These are phyloP conservation scores for Bonnemaisonia californica DNA, from an alignment of 31 red algal species.

Conservation along the genomic window DNA sequence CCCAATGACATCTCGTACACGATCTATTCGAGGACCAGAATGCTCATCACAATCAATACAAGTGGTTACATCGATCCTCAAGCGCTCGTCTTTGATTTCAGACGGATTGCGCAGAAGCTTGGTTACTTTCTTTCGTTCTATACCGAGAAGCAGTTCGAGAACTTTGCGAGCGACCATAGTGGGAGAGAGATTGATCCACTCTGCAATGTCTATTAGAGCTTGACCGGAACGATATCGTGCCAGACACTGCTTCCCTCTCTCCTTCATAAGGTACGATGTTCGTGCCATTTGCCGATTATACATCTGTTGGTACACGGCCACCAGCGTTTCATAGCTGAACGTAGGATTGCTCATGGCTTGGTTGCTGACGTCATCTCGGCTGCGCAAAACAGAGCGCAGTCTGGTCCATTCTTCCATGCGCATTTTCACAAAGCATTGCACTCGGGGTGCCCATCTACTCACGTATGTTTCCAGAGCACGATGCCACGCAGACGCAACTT, in stretches of 20 bases:
- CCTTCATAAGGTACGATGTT: constrained; percentile 42
- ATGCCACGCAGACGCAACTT: too few relatives aligned
- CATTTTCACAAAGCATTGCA: background rate
- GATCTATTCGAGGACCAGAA: constrained; percentile 39
- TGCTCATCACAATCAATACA: constrained; percentile 59
- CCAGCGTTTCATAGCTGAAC: constrained; percentile 25
- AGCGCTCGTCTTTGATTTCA: constrained; percentile 45
- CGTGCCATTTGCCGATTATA: constrained; percentile 39
- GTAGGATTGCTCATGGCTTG: background rate
- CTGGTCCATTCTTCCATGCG: constrained; percentile 20
- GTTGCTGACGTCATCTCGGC: background rate
- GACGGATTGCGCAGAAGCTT: constrained; percentile 36
- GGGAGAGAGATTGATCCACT: constrained; percentile 60
- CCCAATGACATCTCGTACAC: constrained; percentile 22
- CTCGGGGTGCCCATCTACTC: too few relatives aligned
- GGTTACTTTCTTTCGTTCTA: constrained; percentile 49
- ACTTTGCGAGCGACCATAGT: constrained; percentile 60
- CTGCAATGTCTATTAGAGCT: constrained; percentile 59
- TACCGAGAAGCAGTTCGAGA: constrained; percentile 39
- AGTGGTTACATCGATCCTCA: constrained; percentile 27
- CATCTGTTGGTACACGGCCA: constrained; percentile 43
- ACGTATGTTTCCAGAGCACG: too few relatives aligned
- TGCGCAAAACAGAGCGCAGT: background rate
- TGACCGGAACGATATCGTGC: constrained; percentile 33
- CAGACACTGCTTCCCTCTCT: constrained; percentile 48